Evolutionary conservation across 2,329 filamentous ascomycete genomes (phyloP).

Genomic region (Claviceps pusilla): DNA sequence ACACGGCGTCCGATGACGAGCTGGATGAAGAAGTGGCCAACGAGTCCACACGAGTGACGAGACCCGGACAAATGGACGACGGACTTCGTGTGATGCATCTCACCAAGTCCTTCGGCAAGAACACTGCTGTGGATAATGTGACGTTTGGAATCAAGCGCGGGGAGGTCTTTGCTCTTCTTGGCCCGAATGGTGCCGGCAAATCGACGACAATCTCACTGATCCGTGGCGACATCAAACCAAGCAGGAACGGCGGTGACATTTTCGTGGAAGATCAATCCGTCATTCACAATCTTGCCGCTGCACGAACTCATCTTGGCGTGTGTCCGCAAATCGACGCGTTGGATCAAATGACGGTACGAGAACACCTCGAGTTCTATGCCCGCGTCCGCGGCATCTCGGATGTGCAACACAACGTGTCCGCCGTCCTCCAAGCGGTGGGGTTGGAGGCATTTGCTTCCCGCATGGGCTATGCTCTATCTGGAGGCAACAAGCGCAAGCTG

Average conservation of each 20-base stretch:
- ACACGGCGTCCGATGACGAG: constrained; percentile 16
- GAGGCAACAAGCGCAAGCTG: constrained; percentile 89
- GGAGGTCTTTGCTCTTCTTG: constrained; percentile 77
- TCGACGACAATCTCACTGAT: constrained; percentile 81
- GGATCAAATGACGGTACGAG: constrained; percentile 77
- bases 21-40: constrained; percentile 46
- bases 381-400: constrained; percentile 64
- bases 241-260: constrained; percentile 57
- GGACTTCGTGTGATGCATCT: constrained; percentile 68
- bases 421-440: constrained; percentile 69
- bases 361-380: constrained; percentile 82
- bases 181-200: constrained; percentile 85
- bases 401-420: constrained; percentile 60
- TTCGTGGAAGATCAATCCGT: constrained; percentile 68
- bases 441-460: constrained; percentile 54
- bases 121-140: constrained; percentile 74
- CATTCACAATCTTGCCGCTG: constrained; percentile 52
- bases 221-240: constrained; percentile 71
- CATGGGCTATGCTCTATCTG: constrained; percentile 67
- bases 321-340: constrained; percentile 82
- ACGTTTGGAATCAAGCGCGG: constrained; percentile 67
- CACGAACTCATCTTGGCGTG: constrained; percentile 69
- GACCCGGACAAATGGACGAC: constrained; percentile 27
- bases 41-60: constrained; percentile 48
- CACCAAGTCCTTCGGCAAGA: constrained; percentile 62